These are phyloP conservation scores for Hypholoma sublateritium DNA, from an alignment of 768 basidiomycete species.

Conservation along the genomic window DNA sequence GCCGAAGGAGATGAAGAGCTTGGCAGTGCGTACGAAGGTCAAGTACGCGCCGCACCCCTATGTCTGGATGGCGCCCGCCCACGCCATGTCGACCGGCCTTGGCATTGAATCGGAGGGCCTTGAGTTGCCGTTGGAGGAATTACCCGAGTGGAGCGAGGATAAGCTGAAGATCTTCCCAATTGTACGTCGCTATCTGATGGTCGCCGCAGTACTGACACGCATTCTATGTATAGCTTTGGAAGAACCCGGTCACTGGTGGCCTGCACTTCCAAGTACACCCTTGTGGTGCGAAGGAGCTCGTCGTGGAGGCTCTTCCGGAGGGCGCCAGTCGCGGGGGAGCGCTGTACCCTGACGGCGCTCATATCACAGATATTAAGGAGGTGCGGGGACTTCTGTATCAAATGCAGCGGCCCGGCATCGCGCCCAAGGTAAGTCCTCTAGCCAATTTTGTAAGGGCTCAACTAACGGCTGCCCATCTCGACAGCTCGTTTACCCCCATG, in stretches of 20 bases:
- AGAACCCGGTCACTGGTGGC: slow-evolving; percentile 81
- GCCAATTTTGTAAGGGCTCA: not conserved
- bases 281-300: slow-evolving; percentile 64
- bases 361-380: slow-evolving; percentile 68
- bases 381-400: slow-evolving; percentile 77
- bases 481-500: slow-evolving; percentile 84
- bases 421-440: slow-evolving; percentile 57
- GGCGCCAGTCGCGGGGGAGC: slow-evolving; percentile 58
- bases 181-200: slow-evolving; percentile 25
- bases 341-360: slow-evolving; percentile 81
- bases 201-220: slow-evolving; percentile 3
- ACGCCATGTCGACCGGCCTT: slow-evolving; percentile 73
- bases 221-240: slow-evolving; percentile 64
- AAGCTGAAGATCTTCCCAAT: slow-evolving; percentile 74
- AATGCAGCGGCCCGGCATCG: slow-evolving; percentile 89
- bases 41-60: slow-evolving; percentile 86
- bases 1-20: slow-evolving; percentile 67
- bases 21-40: slow-evolving; percentile 76
- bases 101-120: slow-evolving; percentile 79
- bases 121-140: slow-evolving; percentile 63
- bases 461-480: not conserved
- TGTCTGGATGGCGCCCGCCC: slow-evolving; percentile 85
- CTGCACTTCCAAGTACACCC: slow-evolving; percentile 93
- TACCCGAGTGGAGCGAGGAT: slow-evolving; percentile 81
- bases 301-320: slow-evolving; percentile 72